Evolutionary conservation across 768 basidiomycete genomes (phyloP).

Genomic region (Lactarius hengduanensis): DNA sequence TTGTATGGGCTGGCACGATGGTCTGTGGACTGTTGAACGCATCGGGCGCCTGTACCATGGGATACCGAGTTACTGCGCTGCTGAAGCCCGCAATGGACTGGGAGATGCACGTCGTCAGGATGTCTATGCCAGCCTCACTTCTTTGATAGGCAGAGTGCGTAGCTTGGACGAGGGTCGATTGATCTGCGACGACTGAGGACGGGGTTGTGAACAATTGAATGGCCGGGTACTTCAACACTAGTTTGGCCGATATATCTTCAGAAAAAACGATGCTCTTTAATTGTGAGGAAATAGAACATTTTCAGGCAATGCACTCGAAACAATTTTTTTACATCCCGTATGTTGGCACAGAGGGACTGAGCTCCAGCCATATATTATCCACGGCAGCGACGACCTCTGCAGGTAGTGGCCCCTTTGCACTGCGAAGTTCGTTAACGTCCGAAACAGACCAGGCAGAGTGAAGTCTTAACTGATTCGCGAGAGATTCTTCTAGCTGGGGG

Average conservation of each 20-base stretch:
- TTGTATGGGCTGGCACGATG: neutral
- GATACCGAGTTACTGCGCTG: neutral
- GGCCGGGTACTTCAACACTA: too few species aligned
- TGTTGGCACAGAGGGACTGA: constrained; percentile 28
- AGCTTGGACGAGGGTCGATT: too few species aligned
- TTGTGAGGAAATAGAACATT: neutral
- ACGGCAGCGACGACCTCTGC: constrained; percentile 39
- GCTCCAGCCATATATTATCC: constrained; percentile 38
- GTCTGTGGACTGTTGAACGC: neutral
- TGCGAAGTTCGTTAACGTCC: neutral
- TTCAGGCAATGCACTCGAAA: neutral
- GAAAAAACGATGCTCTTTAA: neutral
- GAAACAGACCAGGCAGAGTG: neutral
- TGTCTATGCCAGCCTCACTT: neutral
- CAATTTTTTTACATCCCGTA: constrained; percentile 26
- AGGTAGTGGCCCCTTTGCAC: constrained; percentile 38
- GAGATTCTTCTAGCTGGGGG: constrained; percentile 37
- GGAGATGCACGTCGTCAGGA: too few species aligned
- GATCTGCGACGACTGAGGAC: too few species aligned
- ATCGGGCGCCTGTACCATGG: neutral
- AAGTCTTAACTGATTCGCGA: constrained; percentile 23
- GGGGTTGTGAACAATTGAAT: neutral
- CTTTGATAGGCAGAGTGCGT: neutral
- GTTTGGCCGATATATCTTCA: neutral
- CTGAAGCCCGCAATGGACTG: neutral